Base-by-base conservation (phyloP, 2,329 filamentous ascomycete genomes). In the Fusarium algeriense region DNA sequence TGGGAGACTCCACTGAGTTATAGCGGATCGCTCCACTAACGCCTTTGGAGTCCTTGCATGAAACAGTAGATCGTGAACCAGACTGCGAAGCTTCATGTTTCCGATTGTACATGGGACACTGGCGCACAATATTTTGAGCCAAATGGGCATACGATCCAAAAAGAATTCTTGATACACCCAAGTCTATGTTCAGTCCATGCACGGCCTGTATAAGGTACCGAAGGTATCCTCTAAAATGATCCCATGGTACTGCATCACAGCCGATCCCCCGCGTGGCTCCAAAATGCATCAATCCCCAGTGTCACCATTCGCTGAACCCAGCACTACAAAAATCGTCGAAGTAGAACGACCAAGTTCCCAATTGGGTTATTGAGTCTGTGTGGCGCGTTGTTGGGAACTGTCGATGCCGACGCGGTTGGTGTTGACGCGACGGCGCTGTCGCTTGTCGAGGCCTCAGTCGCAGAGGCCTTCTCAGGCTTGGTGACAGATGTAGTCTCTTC, bases 351-450 rank as follows among this genome's bases (percentile, higher is more conserved):
- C 8, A 66, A 8, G 20, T 56, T 58, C 3, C 68, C 68, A 12
- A 71, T 40, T 1, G 68, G 68, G 7, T 48, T 69, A 6, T 45
- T 41, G 12, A 64, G 44, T 9, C 64, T 64, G 6, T 23, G 41
- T n/a, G 68, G 45, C 10, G 63, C 68, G n/a, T 64, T 67, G 20
- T 59, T 54, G 11, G 64, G 35, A 4, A 64, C 20, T 6, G 35
- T 38, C 1, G 68, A 64, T 17, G 23, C 4, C 37, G 57, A 52
- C 28, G 68, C 32, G 14, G 44, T 71, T 4, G 68, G 53, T 13
- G 65, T 69, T 3, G 50, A 38, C 11, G 28, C 11, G 4, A 40
- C 28, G 19, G 28, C 23, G 17, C 34, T 28, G 11, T 40, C 37
- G 34, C 40, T 69, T 3, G 46, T n/a, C 10, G 48, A 30, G 5